Evolutionary conservation across 2,329 filamentous ascomycete genomes (phyloP), one percentile per base, ranked within the genome.

Genomic region (Dactylella cylindrospora): DNA sequence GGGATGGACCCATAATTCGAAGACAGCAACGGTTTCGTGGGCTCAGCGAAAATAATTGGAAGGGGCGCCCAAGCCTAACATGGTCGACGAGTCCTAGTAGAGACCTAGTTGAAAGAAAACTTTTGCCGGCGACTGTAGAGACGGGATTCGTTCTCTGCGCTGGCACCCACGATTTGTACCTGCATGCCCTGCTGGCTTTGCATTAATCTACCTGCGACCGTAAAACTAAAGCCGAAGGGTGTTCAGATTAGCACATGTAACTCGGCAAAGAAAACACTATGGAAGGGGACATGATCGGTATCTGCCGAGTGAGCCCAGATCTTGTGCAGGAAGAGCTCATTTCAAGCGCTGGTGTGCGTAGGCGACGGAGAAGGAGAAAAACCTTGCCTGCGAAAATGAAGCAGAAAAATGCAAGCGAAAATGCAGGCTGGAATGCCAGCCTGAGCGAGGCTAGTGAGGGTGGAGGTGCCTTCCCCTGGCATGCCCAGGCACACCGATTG

Each of bases 11-110:
- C 28, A 36, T 61, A 47, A 47, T 47, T 61, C 23, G 41, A 53
- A 47, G 47, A 61, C 55, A 46, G 35, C 46, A 61, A 20, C 28
- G 41, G 55, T 53, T 61, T 61, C 54, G 54, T 35, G 28, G 47
- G 29, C 12, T 43, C 26, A 13, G 9, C 25, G 46, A 41, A 53
- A 61, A 53, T 61, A 49, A 61, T 12, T 25, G 28, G 47, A 43
- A 61, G 55, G 55, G 55, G 47, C 47, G 33, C 33, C 36, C 43
- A 41, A 41, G 23, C 46, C 44, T 15, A 40, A 33, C 12, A 33
- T 15, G 31, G 31, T 33, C 31, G 31, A 33, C n/a, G 31, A n/a
- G 31, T 33, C 31, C 12, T 3, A 3, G 31, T 12, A 3, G 31
- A 15, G 10, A 33, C 28, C 31, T n/a, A 12, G 17, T 15, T 12